Percentiles rank a stretch among this genome's conserved stretches.
Conservation (phyloP, 2,329 filamentous ascomycete genomes). For the Cytospora leucostoma region DNA sequence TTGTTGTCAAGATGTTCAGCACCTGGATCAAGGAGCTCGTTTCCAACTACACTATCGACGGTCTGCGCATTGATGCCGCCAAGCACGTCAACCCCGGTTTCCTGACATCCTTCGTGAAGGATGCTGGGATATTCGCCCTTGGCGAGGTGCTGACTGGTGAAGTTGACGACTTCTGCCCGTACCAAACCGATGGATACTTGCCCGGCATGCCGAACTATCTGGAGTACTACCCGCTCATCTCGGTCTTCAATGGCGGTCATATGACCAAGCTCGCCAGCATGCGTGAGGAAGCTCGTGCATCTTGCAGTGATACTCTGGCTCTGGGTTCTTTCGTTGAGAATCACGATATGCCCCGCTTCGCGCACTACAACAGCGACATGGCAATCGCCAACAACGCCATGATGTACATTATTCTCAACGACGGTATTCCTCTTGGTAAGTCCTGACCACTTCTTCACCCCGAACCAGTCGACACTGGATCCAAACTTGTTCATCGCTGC, state of each 20-base stretch:
- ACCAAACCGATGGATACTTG: slow-evolving; percentile 48
- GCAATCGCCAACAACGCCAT: slow-evolving; percentile 62
- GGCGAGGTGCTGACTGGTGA: slow-evolving; percentile 62
- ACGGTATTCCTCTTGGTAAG: slow-evolving; percentile 52
- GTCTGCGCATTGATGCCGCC: slow-evolving; percentile 62
- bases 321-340: slow-evolving; percentile 60
- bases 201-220: slow-evolving; percentile 61
- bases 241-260: slow-evolving; percentile 41
- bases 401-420: slow-evolving; percentile 60
- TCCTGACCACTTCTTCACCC: background rate
- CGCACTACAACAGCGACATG: slow-evolving; percentile 53
- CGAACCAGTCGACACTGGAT: background rate
- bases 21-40: slow-evolving; percentile 63
- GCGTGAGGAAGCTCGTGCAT: slow-evolving; percentile 38
- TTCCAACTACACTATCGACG: slow-evolving; percentile 62
- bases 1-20: slow-evolving; percentile 53
- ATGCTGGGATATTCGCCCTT: slow-evolving; percentile 59
- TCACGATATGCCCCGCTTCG: slow-evolving; percentile 59
- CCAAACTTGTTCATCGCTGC: slow-evolving; percentile 4
- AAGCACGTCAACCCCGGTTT: slow-evolving; percentile 63
- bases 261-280: slow-evolving; percentile 44
- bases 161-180: slow-evolving; percentile 54
- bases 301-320: slow-evolving; percentile 47
- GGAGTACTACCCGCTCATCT: slow-evolving; percentile 44
- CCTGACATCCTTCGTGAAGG: slow-evolving; percentile 54